A percentile compares a stretch with the other conserved stretches of the same genome.
phyloP scores from a whole-genome alignment of 768 basidiomycete genomes.

The Phanerodontia chrysosporium region DNA sequence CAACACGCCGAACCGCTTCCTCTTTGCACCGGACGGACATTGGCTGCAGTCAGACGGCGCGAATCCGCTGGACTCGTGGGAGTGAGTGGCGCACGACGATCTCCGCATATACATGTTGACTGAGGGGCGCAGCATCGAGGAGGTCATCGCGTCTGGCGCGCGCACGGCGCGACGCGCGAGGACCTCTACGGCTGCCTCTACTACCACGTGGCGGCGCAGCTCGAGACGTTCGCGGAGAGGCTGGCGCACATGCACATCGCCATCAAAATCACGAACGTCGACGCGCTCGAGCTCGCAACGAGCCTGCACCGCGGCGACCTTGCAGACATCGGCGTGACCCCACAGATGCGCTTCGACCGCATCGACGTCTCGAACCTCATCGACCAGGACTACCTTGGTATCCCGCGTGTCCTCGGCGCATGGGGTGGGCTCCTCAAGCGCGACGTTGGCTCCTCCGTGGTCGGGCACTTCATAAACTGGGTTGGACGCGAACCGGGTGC shows the following conservation, averaged over 20 bases:
- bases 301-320: not conserved
- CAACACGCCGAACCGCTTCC: conserved; percentile 39
- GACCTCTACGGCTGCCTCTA: conserved; percentile 50
- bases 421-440: conserved; percentile 38
- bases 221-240: conserved; percentile 34
- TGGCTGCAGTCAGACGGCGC: conserved; percentile 40
- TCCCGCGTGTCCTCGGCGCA: conserved; percentile 25
- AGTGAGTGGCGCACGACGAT: conserved; percentile 25
- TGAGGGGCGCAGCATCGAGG: conserved; percentile 28
- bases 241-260: conserved; percentile 30
- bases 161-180: conserved; percentile 34
- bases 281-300: conserved; percentile 39
- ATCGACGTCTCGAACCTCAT: conserved; percentile 49
- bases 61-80: conserved; percentile 48
- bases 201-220: conserved; percentile 39
- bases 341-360: conserved; percentile 35
- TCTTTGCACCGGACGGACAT: conserved; percentile 41
- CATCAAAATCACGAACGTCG: conserved; percentile 31
- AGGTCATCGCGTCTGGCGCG: conserved; percentile 36
- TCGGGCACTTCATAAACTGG: conserved; percentile 51
- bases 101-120: not conserved
- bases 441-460: conserved; percentile 28
- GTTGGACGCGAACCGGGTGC: conserved; percentile 9
- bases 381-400: conserved; percentile 39
- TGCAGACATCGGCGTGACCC: conserved; percentile 15